A percentile compares a stretch with the other conserved stretches of the same genome.
Evolutionary conservation across 192 early-diverging fungal genomes (phyloP).

Genomic region (Coemansia sp.): DNA sequence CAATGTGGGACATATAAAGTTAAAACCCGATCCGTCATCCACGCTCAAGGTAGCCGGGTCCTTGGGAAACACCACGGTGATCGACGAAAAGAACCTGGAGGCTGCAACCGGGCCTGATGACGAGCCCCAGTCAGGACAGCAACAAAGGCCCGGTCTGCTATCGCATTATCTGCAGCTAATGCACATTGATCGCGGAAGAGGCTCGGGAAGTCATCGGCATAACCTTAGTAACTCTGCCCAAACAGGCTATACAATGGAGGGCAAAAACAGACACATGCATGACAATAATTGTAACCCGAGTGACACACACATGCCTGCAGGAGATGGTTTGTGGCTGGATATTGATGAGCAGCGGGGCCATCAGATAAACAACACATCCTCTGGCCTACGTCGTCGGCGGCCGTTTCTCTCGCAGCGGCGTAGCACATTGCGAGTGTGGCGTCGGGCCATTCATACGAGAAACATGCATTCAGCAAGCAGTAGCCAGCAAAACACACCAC

Average conservation of each 20-base stretch:
- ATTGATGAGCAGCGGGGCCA: background rate
- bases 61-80: background rate
- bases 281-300: no score
- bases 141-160: conserved; percentile 26
- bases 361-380: background rate
- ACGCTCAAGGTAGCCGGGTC: conserved; percentile 7
- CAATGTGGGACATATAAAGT: conserved; percentile 34
- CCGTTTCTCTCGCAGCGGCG: no score
- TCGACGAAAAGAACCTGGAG: background rate
- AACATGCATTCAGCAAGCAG: no score
- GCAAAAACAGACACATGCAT: background rate
- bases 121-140: conserved; percentile 2
- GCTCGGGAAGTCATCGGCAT: no score
- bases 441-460: no score
- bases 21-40: conserved; percentile 24
- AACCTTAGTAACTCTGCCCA: no score
- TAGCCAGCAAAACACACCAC: no score
- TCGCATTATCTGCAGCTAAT: conserved; percentile 36
- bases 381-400: background rate
- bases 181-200: conserved; percentile 15
- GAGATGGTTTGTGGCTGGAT: conserved; percentile 3
- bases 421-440: no score
- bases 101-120: background rate
- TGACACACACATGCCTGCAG: background rate
- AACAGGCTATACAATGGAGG: no score